phyloP scores from a whole-genome alignment of 805 yeast species.

The Brettanomyces sp. region DNA sequence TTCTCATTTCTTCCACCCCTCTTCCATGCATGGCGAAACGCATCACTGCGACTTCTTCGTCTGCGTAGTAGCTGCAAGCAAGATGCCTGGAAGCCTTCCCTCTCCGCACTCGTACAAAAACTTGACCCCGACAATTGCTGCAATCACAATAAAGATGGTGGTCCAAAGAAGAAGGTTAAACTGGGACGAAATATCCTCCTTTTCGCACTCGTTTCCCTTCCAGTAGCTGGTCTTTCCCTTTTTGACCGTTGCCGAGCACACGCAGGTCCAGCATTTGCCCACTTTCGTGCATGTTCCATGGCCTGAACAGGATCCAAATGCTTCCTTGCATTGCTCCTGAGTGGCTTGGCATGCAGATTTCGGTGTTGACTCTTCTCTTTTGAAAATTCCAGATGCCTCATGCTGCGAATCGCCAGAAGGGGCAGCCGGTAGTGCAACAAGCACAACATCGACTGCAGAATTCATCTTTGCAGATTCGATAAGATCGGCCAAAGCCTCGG shows the following conservation, averaged over 20 bases:
- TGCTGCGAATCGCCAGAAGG: constrained; percentile 15
- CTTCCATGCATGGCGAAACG: not conserved
- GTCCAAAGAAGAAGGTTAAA: constrained; percentile 68
- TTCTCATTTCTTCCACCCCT: no score
- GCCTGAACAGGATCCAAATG: constrained; percentile 41
- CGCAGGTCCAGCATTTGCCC: constrained; percentile 40
- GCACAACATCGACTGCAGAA: constrained; percentile 20
- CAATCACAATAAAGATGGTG: constrained; percentile 34
- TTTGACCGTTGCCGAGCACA: constrained; percentile 35
- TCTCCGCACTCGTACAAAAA: constrained; percentile 45
- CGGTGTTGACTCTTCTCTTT: not conserved
- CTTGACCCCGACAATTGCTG: constrained; percentile 42
- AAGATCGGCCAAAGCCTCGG: constrained; percentile 18
- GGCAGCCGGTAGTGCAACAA: constrained; percentile 25
- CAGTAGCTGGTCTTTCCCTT: constrained; percentile 40
- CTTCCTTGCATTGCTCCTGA: constrained; percentile 37
- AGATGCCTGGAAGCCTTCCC: constrained; percentile 61
- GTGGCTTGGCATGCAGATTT: constrained; percentile 26
- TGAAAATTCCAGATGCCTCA: constrained; percentile 4
- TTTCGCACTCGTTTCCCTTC: constrained; percentile 54
- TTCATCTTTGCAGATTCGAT: constrained; percentile 1
- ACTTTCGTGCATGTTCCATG: constrained; percentile 43
- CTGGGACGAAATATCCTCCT: constrained; percentile 56
- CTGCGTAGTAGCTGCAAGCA: constrained; percentile 46
- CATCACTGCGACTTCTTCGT: constrained; percentile 24